Base-by-base conservation (phyloP, 495 filamentous ascomycete species). In the Elasticomyces elasticus region DNA sequence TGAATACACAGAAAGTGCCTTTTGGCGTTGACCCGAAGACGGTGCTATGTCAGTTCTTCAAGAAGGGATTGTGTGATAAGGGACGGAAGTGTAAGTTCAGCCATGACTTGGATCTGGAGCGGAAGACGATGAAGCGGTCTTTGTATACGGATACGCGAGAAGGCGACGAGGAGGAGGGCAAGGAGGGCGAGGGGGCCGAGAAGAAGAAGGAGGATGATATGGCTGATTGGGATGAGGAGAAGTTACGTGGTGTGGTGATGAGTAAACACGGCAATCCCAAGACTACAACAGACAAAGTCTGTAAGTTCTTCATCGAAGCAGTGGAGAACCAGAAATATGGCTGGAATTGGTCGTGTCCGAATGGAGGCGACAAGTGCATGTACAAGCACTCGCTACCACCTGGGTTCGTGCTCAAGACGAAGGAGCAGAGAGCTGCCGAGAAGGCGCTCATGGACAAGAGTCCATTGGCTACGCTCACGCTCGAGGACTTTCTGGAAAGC, bases 11-110 rank as follows among this genome's bases (percentile, higher is more conserved):
- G 67, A 99, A 95, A 69, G 89, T 97, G 23, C 86, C 92, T 17
- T 96, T 97, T 64, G 92, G 92, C 47, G 94, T 97, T 22, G 92
- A 99, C 64, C 92, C 92, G 5, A 99, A 97, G 78, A 97, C 90
- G 0, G 87, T 99, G n/a, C 70, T 99, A 23, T 99, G 92, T 66
- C 76, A 87, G 30, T 97, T 94, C 72, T 94, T 77, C 79, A 96
- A 96, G 72, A 91, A 94, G 70, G 94, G 94, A 5, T 82, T 86
- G 61, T 99, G 92, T 66, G 92, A 99, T 62, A 99, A 99, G 76
- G 92, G 89, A 30, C 83, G 79, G 66, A 95, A 92, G 72, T 99
- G 92, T 75, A 99, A 97, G 71, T 97, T 99, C 71, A 85, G 85
- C 35, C 92, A 99, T 71, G 90, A 99, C 66, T 66, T 87, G 56